A percentile compares a stretch with the other conserved stretches of the same genome.
phyloP scores from a whole-genome alignment of 208 protist genomes.

The Leishmania tarentolae region DNA sequence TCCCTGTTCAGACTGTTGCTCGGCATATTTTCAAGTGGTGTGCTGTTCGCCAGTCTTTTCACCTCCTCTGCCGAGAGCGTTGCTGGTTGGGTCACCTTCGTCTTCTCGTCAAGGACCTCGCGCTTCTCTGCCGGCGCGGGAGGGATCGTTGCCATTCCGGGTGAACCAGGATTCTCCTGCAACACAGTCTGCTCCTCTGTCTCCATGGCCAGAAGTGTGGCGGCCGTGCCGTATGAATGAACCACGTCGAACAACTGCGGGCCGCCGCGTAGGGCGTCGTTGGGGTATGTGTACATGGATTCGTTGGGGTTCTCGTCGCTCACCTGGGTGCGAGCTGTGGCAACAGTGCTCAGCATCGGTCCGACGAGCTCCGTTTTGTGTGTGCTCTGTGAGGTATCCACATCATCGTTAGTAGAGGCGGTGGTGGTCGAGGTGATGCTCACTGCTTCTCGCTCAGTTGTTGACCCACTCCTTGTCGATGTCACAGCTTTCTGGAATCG shows the following conservation, averaged over 20 bases:
- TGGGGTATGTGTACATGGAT: neutral
- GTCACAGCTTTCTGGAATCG: neutral
- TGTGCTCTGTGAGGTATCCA: neutral
- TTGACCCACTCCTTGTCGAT: neutral
- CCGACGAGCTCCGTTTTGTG: neutral
- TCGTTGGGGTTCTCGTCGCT: neutral
- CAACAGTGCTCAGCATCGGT: neutral
- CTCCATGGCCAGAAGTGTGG: slow-evolving; percentile 17
- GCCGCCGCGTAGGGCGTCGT: neutral
- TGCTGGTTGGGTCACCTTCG: neutral
- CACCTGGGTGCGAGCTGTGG: neutral
- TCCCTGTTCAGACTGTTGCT: neutral
- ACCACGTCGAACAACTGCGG: slow-evolving; percentile 5
- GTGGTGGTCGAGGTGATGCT: neutral
- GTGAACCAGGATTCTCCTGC: slow-evolving; percentile 3
- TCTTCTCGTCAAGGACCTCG: slow-evolving; percentile 5
- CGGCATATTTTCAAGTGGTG: neutral
- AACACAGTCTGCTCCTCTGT: slow-evolving; percentile 8
- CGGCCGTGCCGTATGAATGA: slow-evolving; percentile 8
- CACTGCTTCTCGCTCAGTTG: neutral
- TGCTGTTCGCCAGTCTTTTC: neutral
- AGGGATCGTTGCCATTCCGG: neutral
- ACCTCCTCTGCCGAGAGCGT: slow-evolving; percentile 1
- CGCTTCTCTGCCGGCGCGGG: neutral
- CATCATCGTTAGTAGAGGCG: neutral